Evolutionary conservation across 2,329 filamentous ascomycete genomes (phyloP).

Genomic region (Verticillium alfalfae): DNA sequence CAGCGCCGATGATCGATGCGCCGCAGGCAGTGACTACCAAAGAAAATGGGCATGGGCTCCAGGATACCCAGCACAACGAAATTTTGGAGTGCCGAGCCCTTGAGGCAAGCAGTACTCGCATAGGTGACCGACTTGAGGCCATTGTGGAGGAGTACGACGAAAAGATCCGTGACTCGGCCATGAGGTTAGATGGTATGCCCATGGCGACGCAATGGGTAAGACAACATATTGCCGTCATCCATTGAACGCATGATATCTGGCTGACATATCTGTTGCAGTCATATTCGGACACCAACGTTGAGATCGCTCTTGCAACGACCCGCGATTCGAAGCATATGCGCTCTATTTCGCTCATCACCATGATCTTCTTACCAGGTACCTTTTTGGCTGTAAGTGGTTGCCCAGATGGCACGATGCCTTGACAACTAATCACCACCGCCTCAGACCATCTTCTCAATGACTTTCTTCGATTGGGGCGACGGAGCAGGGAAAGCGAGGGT

Average conservation of each 20-base stretch:
- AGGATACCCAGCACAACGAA: background rate
- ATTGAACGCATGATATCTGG: background rate
- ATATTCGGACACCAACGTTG: slow-evolving; percentile 20
- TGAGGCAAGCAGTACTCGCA: slow-evolving; percentile 2
- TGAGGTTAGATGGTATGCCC: slow-evolving; percentile 26
- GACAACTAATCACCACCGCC: background rate
- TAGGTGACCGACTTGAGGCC: slow-evolving; percentile 12
- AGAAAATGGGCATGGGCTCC: background rate
- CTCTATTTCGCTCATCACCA: slow-evolving; percentile 21
- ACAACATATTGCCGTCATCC: no score
- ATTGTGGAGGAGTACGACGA: slow-evolving; percentile 24
- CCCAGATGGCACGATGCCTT: background rate
- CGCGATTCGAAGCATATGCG: slow-evolving; percentile 21
- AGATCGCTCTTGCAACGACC: slow-evolving; percentile 19
- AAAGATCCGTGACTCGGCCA: slow-evolving; percentile 22
- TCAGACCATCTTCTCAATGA: slow-evolving; percentile 18
- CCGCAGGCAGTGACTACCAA: background rate
- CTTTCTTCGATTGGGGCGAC: slow-evolving; percentile 17
- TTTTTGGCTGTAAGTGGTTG: slow-evolving; percentile 18
- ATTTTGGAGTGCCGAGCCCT: background rate
- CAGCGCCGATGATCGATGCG: background rate
- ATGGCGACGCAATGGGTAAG: slow-evolving; percentile 27
- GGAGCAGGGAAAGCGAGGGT: slow-evolving; percentile 3
- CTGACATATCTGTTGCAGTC: slow-evolving; percentile 10
- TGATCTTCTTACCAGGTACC: slow-evolving; percentile 24